A percentile compares a stretch with the other conserved stretches of the same genome.
These are phyloP conservation scores for Phytopythium litorale DNA, from an alignment of 352 stramenopile species.

Conservation along the genomic window DNA sequence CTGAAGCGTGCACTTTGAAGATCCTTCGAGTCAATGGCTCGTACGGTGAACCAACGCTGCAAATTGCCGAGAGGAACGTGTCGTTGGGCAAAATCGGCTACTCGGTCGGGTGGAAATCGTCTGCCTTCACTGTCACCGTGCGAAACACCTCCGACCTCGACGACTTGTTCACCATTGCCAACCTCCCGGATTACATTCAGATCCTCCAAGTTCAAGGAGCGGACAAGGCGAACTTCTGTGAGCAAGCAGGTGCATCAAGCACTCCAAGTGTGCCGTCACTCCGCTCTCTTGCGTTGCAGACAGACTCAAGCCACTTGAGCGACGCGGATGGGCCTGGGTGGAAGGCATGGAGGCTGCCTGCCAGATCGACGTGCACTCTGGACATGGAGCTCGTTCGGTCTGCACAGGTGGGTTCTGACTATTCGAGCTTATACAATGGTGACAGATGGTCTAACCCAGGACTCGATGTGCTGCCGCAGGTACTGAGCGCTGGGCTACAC, in stretches of 20 bases:
- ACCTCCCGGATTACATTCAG: conserved; percentile 48
- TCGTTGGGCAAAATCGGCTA: conserved; percentile 84
- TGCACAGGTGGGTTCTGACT: conserved; percentile 33
- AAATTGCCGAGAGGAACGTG: conserved; percentile 46
- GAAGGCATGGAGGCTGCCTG: conserved; percentile 48
- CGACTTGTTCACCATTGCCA: conserved; percentile 56
- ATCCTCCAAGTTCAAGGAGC: conserved; percentile 24
- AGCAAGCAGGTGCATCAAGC: not conserved
- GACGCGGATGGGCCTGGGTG: conserved; percentile 9
- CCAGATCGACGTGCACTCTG: conserved; percentile 40
- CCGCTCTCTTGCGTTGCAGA: conserved; percentile 34
- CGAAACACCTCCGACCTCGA: conserved; percentile 68
- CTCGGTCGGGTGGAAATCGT: conserved; percentile 68
- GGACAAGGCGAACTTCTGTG: not conserved
- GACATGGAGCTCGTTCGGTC: conserved; percentile 69
- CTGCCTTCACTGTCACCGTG: conserved; percentile 56
- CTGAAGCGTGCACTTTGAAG: conserved; percentile 62
- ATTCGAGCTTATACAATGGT: not conserved
- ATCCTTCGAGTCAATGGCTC: conserved; percentile 49
- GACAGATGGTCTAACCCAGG: not conserved
- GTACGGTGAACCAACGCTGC: conserved; percentile 63
- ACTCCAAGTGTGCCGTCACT: conserved; percentile 32
- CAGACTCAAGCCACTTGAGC: conserved; percentile 16
- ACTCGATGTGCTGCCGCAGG: conserved; percentile 19
- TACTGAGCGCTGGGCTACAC: conserved; percentile 44